phyloP scores from a whole-genome alignment of 164 flowering plant genomes.

The Cinnamomum micranthum region DNA sequence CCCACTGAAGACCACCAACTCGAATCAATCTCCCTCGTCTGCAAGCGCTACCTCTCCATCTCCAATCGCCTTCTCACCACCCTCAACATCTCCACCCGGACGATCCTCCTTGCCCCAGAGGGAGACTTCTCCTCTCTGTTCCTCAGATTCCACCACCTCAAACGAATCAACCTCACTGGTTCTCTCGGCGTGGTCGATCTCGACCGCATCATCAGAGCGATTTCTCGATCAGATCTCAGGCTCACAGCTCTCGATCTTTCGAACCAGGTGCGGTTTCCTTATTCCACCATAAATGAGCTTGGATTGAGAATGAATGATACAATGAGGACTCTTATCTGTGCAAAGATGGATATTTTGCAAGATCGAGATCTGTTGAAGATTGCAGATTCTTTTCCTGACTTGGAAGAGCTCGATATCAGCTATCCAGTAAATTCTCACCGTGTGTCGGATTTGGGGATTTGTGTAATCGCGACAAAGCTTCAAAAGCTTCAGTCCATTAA shows the following conservation, averaged over 20 bases:
- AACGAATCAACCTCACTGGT: conserved; percentile 17
- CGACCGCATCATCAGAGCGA: conserved; percentile 21
- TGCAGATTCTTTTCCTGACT: conserved; percentile 29
- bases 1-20: conserved; percentile 12
- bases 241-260: conserved; percentile 43
- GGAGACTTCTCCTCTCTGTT: conserved; percentile 21
- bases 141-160: conserved; percentile 41
- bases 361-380: conserved; percentile 35
- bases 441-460: conserved; percentile 43
- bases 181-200: conserved; percentile 15
- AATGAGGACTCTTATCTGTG: conserved; percentile 36
- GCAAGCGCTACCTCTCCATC: conserved; percentile 42
- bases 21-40: conserved; percentile 45
- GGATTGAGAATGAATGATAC: conserved; percentile 19
- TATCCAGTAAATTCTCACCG: conserved; percentile 19
- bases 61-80: conserved; percentile 36
- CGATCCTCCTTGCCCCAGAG: conserved; percentile 11
- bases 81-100: conserved; percentile 29
- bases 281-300: conserved; percentile 18
- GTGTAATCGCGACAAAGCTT: conserved; percentile 27
- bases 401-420: conserved; percentile 58
- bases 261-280: conserved; percentile 30
- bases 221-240: conserved; percentile 26
- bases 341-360: conserved; percentile 16
- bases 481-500: conserved; percentile 29